Conservation (phyloP, 2,329 filamentous ascomycete species). For the Fusarium oxysporum region DNA sequence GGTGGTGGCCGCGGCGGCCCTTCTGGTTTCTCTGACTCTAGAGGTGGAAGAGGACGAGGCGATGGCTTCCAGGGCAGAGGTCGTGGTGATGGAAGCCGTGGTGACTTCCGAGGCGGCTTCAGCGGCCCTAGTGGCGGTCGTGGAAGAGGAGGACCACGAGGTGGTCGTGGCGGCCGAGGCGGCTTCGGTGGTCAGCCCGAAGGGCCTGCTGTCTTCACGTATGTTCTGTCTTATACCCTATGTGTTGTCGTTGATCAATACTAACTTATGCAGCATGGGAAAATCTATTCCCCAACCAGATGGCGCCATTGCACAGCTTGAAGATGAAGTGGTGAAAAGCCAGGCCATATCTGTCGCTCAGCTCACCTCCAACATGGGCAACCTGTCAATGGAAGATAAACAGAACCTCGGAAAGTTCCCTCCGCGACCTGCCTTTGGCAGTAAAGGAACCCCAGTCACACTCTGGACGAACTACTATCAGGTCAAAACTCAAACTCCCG, state of each 20-base stretch:
- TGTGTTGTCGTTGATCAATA: neutral
- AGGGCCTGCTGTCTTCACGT: conserved; percentile 36
- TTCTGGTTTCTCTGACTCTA: conserved; percentile 16
- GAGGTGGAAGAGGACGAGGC: conserved; percentile 40
- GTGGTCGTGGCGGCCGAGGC: conserved; percentile 29
- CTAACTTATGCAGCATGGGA: conserved; percentile 40
- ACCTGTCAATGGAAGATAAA: conserved; percentile 47
- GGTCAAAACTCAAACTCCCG: conserved; percentile 52
- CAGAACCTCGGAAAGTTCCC: conserved; percentile 53
- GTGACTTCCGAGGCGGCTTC: conserved; percentile 30
- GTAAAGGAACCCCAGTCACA: conserved; percentile 53
- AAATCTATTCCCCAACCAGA: conserved; percentile 41
- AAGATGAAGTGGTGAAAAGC: conserved; percentile 53
- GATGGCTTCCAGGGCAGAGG: conserved; percentile 9
- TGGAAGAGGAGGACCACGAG: conserved; percentile 39
- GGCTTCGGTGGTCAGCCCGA: neutral
- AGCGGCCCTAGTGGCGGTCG: conserved; percentile 32
- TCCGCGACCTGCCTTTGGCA: conserved; percentile 62
- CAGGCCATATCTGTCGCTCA: conserved; percentile 45
- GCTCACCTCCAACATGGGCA: conserved; percentile 53
- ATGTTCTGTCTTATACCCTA: conserved; percentile 5
- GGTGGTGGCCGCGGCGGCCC: conserved; percentile 26
- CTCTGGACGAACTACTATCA: conserved; percentile 69
- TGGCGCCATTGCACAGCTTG: conserved; percentile 50
- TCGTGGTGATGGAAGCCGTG: conserved; percentile 16